A percentile compares a stretch with the other conserved stretches of the same genome.
These are phyloP conservation scores for Sonneratia caseolaris DNA, from an alignment of 345 rosid genomes.

Conservation along the genomic window DNA sequence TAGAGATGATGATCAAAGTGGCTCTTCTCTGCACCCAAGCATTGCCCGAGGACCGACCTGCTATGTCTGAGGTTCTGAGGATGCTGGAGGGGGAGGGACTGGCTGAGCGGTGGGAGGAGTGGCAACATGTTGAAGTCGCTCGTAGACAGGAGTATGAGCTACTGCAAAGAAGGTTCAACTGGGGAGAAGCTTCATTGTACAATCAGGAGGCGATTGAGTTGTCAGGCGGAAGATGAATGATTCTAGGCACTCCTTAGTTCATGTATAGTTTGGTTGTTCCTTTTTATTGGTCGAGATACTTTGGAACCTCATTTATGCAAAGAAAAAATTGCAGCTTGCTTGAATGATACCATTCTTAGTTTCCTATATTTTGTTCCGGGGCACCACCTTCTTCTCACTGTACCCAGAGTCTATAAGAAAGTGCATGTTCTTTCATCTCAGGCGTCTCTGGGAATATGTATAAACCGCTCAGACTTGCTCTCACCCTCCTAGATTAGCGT, in stretches of 20 bases:
- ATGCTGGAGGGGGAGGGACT: slow-evolving; percentile 98
- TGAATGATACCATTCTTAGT: too few relatives aligned
- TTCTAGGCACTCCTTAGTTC: background rate
- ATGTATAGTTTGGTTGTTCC: too few relatives aligned
- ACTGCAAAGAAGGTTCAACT: slow-evolving; percentile 69
- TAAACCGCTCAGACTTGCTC: too few relatives aligned
- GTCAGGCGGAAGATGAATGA: slow-evolving; percentile 74
- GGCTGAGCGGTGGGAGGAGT: slow-evolving; percentile 97
- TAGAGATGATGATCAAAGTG: slow-evolving; percentile 87
- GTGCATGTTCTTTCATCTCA: too few relatives aligned
- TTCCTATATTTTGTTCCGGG: too few relatives aligned
- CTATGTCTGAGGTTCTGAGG: slow-evolving; percentile 87
- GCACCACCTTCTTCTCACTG: too few relatives aligned
- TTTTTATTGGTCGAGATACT: too few relatives aligned
- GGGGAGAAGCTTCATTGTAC: slow-evolving; percentile 75
- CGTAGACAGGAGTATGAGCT: slow-evolving; percentile 79
- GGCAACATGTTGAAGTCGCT: slow-evolving; percentile 78
- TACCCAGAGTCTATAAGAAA: too few relatives aligned
- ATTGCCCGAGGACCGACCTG: slow-evolving; percentile 79
- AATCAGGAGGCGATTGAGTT: slow-evolving; percentile 80
- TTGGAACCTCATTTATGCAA: too few relatives aligned
- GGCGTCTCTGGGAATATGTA: too few relatives aligned
- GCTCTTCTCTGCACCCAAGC: slow-evolving; percentile 84
- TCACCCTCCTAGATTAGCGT: too few relatives aligned
- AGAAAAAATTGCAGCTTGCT: too few relatives aligned